A percentile compares a stretch with the other conserved stretches of the same genome.
Conservation (phyloP, 2,329 filamentous ascomycete genomes). For the Fonsecaea pedrosoi region DNA sequence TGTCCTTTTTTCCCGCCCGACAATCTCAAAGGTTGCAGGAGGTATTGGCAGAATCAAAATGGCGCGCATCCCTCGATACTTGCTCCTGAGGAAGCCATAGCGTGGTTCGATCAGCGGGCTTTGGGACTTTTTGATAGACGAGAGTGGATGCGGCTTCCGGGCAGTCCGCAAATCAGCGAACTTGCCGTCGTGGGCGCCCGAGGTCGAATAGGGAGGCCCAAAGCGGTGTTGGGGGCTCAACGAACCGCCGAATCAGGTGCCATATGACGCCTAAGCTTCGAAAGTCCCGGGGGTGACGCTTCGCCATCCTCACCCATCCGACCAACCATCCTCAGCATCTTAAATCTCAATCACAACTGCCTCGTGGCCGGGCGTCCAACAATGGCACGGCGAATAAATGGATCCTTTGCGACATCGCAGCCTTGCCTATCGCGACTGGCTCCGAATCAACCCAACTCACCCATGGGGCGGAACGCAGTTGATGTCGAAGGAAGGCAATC, state of each 20-base stretch:
- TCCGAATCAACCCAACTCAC: conserved; percentile 10
- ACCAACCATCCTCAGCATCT: conserved; percentile 20
- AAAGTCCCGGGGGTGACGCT: conserved; percentile 29
- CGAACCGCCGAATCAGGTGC: conserved; percentile 35
- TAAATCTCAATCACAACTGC: conserved; percentile 36
- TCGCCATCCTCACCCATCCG: conserved; percentile 8
- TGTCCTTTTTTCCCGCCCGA: conserved; percentile 4
- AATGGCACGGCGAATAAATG: conserved; percentile 24
- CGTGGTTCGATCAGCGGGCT: background rate
- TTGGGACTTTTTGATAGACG: conserved; percentile 30
- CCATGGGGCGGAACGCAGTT: conserved; percentile 1
- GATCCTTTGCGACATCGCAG: conserved; percentile 29
- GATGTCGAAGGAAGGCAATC: background rate
- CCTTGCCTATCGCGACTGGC: conserved; percentile 31
- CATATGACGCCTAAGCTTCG: conserved; percentile 33
- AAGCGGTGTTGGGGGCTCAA: conserved; percentile 28
- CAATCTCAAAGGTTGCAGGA: conserved; percentile 20
- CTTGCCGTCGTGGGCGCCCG: conserved; percentile 27
- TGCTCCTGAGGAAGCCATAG: background rate
- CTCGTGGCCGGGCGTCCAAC: conserved; percentile 30
- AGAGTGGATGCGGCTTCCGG: conserved; percentile 28
- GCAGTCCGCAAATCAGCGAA: conserved; percentile 26
- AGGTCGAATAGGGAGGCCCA: conserved; percentile 32
- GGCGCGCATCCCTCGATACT: background rate
- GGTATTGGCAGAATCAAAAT: conserved; percentile 1